Conservation (phyloP, 2,329 filamentous ascomycete species). For the Fusarium tuaranense region DNA sequence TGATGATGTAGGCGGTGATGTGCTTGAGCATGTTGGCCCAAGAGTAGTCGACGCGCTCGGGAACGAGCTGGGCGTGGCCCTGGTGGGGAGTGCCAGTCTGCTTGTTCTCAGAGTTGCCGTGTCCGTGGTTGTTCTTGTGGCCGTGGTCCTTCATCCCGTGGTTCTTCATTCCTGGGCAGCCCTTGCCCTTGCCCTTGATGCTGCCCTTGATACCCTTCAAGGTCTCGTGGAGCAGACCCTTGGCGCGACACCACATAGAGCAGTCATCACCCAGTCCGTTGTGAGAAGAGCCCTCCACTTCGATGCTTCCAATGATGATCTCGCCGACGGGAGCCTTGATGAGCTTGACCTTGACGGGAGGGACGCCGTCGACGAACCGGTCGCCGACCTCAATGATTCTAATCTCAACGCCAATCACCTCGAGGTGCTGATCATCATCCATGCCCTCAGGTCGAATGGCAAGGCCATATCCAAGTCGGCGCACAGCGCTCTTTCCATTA, state of each 20-base stretch:
- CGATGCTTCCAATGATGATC: conserved; percentile 65
- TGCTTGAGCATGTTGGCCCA: conserved; percentile 65
- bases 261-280: conserved; percentile 44
- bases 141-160: conserved; percentile 23
- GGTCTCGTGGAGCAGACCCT: conserved; percentile 49
- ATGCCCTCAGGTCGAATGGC: conserved; percentile 56
- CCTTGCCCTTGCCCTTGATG: conserved; percentile 39
- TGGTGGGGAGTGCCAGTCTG: conserved; percentile 24
- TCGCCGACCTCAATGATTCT: conserved; percentile 71
- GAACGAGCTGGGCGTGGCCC: conserved; percentile 40
- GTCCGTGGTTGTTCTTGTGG: conserved; percentile 17
- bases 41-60: conserved; percentile 44
- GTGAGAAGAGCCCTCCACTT: conserved; percentile 48
- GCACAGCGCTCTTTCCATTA: conserved; percentile 49
- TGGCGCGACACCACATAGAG: conserved; percentile 65
- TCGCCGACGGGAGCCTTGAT: conserved; percentile 68
- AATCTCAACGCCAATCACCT: conserved; percentile 66
- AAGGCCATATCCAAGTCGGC: conserved; percentile 63
- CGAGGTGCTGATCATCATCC: conserved; percentile 63
- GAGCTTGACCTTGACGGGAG: conserved; percentile 69
- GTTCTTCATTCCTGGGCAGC: conserved; percentile 42
- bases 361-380: conserved; percentile 65
- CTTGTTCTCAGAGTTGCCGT: conserved; percentile 35
- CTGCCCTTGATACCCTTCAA: conserved; percentile 44
- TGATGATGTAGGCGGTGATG: conserved; percentile 71